A percentile compares a stretch with the other conserved stretches of the same genome.
phyloP scores from a whole-genome alignment of 768 basidiomycete species.

The Boletus huronensis region DNA sequence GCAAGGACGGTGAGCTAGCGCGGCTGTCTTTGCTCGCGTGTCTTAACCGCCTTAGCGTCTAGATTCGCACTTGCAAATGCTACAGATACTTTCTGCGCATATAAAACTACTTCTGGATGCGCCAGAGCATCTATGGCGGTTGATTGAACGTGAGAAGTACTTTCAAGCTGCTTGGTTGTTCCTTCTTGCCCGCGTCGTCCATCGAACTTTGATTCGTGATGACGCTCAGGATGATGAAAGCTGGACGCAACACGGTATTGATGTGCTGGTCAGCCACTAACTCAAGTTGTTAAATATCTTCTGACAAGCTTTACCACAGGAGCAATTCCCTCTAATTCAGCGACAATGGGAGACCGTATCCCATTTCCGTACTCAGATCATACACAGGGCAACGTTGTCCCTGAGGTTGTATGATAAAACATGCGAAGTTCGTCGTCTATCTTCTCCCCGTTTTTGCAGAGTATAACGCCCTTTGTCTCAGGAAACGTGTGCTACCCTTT shows the following conservation, averaged over 20 bases:
- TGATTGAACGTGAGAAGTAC: constrained; percentile 77
- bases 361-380: constrained; percentile 85
- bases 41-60: constrained; percentile 1
- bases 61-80: constrained; percentile 65
- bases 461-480: constrained; percentile 26
- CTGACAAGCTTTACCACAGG: constrained; percentile 39
- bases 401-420: constrained; percentile 59
- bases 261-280: constrained; percentile 49
- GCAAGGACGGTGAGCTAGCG: constrained; percentile 42
- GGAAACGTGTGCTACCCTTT: constrained; percentile 73
- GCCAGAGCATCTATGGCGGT: constrained; percentile 87
- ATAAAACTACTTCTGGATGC: constrained; percentile 90
- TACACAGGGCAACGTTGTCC: constrained; percentile 82
- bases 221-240: constrained; percentile 61
- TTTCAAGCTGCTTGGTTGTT: constrained; percentile 87
- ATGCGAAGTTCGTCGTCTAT: constrained; percentile 44
- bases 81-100: constrained; percentile 81
- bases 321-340: constrained; percentile 83
- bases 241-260: constrained; percentile 58
- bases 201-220: constrained; percentile 64
- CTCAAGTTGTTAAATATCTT: not conserved
- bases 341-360: constrained; percentile 91
- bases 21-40: not conserved
- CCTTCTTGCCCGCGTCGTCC: constrained; percentile 79
- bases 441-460: not conserved